These are phyloP conservation scores for Globisporangium nodosum DNA, from an alignment of 352 stramenopile species.

Conservation along the genomic window DNA sequence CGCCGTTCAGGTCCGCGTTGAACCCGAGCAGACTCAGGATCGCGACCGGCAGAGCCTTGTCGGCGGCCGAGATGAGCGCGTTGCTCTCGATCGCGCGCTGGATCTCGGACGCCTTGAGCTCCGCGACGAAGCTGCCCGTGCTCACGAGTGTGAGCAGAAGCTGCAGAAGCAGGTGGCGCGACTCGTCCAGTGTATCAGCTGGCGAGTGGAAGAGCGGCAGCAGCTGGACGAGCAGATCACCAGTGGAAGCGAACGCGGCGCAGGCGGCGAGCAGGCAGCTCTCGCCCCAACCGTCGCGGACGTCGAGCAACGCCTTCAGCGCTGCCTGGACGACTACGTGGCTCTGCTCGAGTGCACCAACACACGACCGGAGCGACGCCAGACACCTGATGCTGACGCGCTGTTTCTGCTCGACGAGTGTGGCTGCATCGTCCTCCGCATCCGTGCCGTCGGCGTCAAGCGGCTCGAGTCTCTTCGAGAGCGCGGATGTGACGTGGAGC, in stretches of 20 bases:
- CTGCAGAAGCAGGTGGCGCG: slow-evolving; percentile 41
- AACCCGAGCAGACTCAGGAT: slow-evolving; percentile 66
- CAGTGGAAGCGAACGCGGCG: slow-evolving; percentile 4
- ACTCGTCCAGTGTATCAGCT: slow-evolving; percentile 14
- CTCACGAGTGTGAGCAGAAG: slow-evolving; percentile 52
- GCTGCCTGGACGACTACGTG: slow-evolving; percentile 7
- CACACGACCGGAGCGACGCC: slow-evolving; percentile 3
- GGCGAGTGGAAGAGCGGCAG: slow-evolving; percentile 32
- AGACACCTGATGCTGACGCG: slow-evolving; percentile 3
- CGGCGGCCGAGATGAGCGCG: slow-evolving; percentile 30
- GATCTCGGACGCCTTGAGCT: slow-evolving; percentile 47
- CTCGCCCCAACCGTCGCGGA: slow-evolving; percentile 13
- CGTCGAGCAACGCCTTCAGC: slow-evolving; percentile 8
- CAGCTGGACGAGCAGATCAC: slow-evolving; percentile 26
- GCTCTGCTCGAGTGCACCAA: not conserved
- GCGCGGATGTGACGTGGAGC: slow-evolving; percentile 6
- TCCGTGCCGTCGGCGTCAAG: not conserved
- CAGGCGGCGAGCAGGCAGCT: slow-evolving; percentile 8
- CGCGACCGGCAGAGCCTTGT: slow-evolving; percentile 55
- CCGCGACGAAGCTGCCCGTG: slow-evolving; percentile 38
- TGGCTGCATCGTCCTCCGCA: not conserved
- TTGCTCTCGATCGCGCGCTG: slow-evolving; percentile 57
- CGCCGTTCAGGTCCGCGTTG: slow-evolving; percentile 60
- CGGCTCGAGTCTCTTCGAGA: not conserved
- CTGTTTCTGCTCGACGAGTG: not conserved